phyloP scores from a whole-genome alignment of 305 asterid genomes.

The Solanum hybrid region DNA sequence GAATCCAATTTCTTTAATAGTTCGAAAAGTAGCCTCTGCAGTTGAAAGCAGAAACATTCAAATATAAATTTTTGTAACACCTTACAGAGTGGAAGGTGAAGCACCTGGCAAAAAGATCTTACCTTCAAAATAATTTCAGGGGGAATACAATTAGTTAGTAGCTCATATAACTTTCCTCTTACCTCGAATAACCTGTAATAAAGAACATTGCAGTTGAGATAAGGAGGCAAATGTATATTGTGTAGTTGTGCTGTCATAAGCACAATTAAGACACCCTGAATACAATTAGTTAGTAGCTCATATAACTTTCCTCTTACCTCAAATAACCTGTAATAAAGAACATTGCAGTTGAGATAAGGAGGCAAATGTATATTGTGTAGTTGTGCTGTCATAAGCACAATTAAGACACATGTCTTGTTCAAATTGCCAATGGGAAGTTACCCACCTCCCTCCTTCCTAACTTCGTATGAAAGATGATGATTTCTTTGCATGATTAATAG shows the following conservation, averaged over 20 bases:
- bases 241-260: background rate
- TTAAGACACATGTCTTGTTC: background rate
- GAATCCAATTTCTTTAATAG: slow-evolving; percentile 83
- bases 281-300: slow-evolving; percentile 84
- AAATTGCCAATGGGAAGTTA: background rate
- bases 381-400: background rate
- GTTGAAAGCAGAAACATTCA: slow-evolving; percentile 9
- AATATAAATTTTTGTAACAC: background rate
- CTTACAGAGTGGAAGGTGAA: background rate
- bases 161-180: slow-evolving; percentile 89
- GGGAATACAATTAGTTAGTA: slow-evolving; percentile 86
- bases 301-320: slow-evolving; percentile 92
- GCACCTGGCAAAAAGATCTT: background rate
- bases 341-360: background rate
- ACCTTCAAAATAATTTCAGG: slow-evolving; percentile 88
- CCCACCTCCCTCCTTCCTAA: background rate
- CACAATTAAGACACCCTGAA: slow-evolving; percentile 24
- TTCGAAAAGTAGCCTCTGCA: slow-evolving; percentile 76
- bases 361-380: background rate
- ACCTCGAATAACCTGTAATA: slow-evolving; percentile 77
- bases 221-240: background rate
- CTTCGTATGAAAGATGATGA: background rate
- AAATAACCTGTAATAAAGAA: slow-evolving; percentile 51
- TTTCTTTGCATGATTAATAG: background rate
- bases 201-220: slow-evolving; percentile 1